Base-by-base conservation (phyloP, 1,284 basidiomycete species). In the Ceratobasidium theobromae region DNA sequence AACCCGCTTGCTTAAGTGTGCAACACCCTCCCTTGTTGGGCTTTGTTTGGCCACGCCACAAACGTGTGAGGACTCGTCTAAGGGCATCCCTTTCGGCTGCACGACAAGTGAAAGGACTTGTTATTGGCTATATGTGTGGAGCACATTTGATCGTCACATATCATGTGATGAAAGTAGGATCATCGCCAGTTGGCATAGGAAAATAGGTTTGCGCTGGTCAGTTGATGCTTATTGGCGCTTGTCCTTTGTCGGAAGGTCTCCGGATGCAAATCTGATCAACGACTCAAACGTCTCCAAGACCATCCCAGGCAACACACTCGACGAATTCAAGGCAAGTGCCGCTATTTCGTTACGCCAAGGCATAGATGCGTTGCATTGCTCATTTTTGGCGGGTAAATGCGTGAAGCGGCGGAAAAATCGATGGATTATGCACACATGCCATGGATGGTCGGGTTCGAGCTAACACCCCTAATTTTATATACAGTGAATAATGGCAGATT, bases 401-500 rank as follows among this genome's bases (percentile, higher is more conserved):
- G 45, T 14, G n/a, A 9, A 58, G 5, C 23, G 27, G 14, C n/a
- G 45, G 6, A 12, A 5, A 16, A 18, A 11, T 23, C 18, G 58
- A 21, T 49, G 58, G 58, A 60, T 58, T 9, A 55, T 41, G 18
- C 27, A n/a, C 3, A 3, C n/a, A 25, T 32, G 11, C 21, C 8
- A 16, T 57, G 35, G 66, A 67, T 52, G 66, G 53, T 48, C 54
- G 49, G 12, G 16, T 41, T 58, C 11, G 21, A 58, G 5, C n/a
- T 32, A 45, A 33, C 16, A 60, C 51, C 40, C 18, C 12, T 16
- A 35, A 23, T 32, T 25, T 53, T 43, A 18, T 57, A 11, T 18
- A 11, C 35, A 67, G 58, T 62, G 46, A 51, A 62, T 69, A 67
- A 89, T 92, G 89, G 89, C 90, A 80, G 89, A 92, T 77, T 78